These are phyloP conservation scores for Elaeagnus macrophylla DNA, from an alignment of 306 rosid species.

Conservation along the genomic window DNA sequence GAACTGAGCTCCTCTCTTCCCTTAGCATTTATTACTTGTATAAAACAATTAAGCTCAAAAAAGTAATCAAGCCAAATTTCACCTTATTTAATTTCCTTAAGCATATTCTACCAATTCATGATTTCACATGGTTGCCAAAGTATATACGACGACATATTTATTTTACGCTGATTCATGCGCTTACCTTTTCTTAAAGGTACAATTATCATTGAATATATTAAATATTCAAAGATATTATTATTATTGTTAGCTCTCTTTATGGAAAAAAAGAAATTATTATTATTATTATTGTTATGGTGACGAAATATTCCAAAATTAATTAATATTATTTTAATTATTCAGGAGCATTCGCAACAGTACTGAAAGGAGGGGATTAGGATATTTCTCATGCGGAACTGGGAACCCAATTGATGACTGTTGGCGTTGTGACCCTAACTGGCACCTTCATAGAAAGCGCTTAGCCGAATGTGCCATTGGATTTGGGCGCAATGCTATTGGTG, in stretches of 20 bases:
- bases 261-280: too few relatives aligned
- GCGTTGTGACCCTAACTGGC: conserved; percentile 85
- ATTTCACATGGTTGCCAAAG: too few relatives aligned
- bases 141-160: too few relatives aligned
- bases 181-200: too few relatives aligned
- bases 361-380: conserved; percentile 60
- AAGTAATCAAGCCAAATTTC: not conserved
- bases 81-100: too few relatives aligned
- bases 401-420: conserved; percentile 96
- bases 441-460: conserved; percentile 47
- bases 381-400: conserved; percentile 78
- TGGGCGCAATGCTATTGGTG: conserved; percentile 84
- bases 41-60: not conserved
- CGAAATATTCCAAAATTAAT: too few relatives aligned
- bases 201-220: too few relatives aligned
- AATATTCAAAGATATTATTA: too few relatives aligned
- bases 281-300: not conserved
- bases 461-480: conserved; percentile 84
- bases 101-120: too few relatives aligned
- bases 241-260: too few relatives aligned
- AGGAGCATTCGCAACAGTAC: conserved; percentile 67
- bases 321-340: conserved; percentile 3
- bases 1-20: conserved; percentile 9
- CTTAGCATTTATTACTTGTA: conserved; percentile 13
- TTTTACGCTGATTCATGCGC: too few relatives aligned